phyloP scores from a whole-genome alignment of 2,329 filamentous ascomycete species.

The Colletotrichum sp. region DNA sequence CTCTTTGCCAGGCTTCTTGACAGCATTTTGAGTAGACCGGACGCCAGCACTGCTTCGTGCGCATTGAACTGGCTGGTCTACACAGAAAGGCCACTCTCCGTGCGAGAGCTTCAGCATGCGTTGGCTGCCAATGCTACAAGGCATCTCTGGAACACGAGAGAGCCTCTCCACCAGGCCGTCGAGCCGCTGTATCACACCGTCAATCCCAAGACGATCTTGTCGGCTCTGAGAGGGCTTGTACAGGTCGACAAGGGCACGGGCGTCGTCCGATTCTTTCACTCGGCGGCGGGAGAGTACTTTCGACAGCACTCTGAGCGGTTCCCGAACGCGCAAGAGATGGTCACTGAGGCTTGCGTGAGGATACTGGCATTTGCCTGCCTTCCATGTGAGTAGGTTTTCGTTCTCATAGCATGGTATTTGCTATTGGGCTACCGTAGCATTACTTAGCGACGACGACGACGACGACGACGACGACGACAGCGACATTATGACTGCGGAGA shows the following conservation, averaged over 20 bases:
- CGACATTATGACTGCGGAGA: too few species aligned
- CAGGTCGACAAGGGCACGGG: not conserved
- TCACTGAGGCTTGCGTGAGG: not conserved
- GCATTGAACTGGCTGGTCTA: not conserved
- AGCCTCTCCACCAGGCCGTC: not conserved
- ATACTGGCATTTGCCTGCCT: not conserved
- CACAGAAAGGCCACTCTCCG: not conserved
- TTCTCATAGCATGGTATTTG: fast-evolving
- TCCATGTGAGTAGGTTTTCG: not conserved
- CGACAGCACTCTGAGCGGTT: not conserved
- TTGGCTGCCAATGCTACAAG: not conserved
- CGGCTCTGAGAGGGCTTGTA: not conserved
- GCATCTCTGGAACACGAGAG: not conserved
- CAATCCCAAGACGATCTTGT: not conserved
- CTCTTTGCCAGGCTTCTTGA: not conserved
- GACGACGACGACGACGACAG: too few species aligned
- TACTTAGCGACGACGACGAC: too few species aligned
- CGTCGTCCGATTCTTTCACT: not conserved
- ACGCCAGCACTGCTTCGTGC: not conserved
- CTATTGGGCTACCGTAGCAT: fast-evolving
- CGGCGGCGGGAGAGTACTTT: not conserved
- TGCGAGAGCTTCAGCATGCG: not conserved
- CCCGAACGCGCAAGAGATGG: not conserved
- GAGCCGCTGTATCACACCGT: not conserved
- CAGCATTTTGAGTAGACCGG: not conserved